A percentile compares a stretch with the other conserved stretches of the same genome.
Evolutionary conservation across 495 filamentous ascomycete genomes (phyloP).

Genomic region (Talaromyces nanjingensis): DNA sequence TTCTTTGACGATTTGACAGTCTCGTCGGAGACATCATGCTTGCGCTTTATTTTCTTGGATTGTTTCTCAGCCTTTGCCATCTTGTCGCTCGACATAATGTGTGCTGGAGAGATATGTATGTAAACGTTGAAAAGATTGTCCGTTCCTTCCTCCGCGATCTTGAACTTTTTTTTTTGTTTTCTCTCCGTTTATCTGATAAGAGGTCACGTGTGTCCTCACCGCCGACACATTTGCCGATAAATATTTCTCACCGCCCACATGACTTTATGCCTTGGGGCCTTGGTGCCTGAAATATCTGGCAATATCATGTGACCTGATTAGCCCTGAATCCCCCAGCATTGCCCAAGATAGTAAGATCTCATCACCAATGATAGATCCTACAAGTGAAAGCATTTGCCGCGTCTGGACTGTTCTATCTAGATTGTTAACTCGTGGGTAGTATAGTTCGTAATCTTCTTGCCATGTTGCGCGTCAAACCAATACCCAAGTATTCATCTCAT

Average conservation of each 20-base stretch:
- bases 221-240: background rate
- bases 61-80: slow-evolving; percentile 4
- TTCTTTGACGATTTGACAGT: slow-evolving; percentile 1
- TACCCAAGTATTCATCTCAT: too few species aligned
- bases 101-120: background rate
- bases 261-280: background rate
- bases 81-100: slow-evolving; percentile 6
- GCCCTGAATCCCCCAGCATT: background rate
- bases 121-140: background rate
- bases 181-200: background rate
- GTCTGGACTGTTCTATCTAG: too few species aligned
- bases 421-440: too few species aligned
- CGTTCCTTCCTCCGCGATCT: background rate
- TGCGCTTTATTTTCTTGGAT: slow-evolving; percentile 8
- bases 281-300: background rate
- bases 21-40: background rate
- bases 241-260: background rate
- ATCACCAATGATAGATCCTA: background rate
- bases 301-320: background rate
- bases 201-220: background rate
- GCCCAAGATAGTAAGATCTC: background rate
- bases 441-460: too few species aligned
- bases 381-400: too few species aligned
- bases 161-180: background rate
- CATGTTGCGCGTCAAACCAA: too few species aligned